Evolutionary conservation across 768 basidiomycete species (phyloP).

Genomic region (Lentinula aciculospora): DNA sequence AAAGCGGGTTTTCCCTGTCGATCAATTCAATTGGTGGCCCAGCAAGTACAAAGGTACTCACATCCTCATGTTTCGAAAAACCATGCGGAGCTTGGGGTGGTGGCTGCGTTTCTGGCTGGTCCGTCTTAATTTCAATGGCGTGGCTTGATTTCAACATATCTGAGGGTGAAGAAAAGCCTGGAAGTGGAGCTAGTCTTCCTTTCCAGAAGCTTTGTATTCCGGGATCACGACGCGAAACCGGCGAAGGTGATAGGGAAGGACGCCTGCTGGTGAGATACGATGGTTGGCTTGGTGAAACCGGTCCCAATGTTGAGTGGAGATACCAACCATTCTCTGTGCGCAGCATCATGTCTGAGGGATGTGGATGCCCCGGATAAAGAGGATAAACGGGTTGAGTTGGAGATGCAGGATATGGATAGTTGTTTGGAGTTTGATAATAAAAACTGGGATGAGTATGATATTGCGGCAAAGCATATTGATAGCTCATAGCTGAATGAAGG

Average conservation of each 20-base stretch:
- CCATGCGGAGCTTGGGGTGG: neutral
- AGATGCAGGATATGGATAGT: neutral
- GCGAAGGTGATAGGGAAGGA: neutral
- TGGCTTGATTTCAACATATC: conserved; percentile 19
- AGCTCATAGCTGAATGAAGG: neutral
- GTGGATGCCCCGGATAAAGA: neutral
- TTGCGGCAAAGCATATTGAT: conserved; percentile 1
- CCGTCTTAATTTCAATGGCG: conserved; percentile 12
- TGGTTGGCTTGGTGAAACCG: neutral
- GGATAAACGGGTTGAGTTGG: neutral
- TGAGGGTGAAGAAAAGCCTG: conserved; percentile 31
- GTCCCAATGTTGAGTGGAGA: neutral
- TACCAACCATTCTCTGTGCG: conserved; percentile 2
- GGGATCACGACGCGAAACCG: neutral
- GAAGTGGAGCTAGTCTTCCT: conserved; percentile 36
- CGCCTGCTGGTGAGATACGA: neutral
- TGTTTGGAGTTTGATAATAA: neutral
- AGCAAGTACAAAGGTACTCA: neutral
- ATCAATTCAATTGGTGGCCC: neutral
- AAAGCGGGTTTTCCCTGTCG: neutral
- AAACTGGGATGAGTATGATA: neutral
- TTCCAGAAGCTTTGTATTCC: conserved; percentile 33
- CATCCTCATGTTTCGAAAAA: neutral
- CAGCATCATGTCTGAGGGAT: neutral
- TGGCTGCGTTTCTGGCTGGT: neutral